Conservation (phyloP, 495 filamentous ascomycete species). For the Margaritispora aquatica region DNA sequence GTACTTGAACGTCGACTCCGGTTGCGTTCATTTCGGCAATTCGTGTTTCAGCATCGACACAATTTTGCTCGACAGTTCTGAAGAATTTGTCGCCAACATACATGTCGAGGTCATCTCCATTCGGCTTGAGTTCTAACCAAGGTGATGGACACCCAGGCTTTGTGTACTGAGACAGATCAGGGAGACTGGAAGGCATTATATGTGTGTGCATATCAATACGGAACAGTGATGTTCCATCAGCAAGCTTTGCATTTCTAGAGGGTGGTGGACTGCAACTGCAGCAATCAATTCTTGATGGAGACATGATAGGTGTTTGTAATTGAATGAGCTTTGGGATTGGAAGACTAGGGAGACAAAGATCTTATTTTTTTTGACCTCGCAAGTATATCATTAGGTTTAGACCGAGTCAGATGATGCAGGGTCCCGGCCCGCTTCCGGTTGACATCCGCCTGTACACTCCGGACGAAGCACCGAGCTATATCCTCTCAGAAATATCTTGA, state of each 20-base stretch:
- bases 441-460: background rate
- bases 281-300: background rate
- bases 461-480: no score
- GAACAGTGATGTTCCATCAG: background rate
- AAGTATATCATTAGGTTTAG: background rate
- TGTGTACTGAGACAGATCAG: slow-evolving; percentile 1
- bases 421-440: background rate
- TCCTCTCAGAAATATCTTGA: no score
- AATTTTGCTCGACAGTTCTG: slow-evolving; percentile 3
- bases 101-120: background rate
- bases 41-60: background rate
- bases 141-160: background rate
- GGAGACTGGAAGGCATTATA: slow-evolving; percentile 3
- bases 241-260: background rate
- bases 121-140: background rate
- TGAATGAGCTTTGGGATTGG: background rate
- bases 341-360: background rate
- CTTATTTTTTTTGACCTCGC: background rate
- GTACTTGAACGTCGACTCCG: slow-evolving; percentile 5
- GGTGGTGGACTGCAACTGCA: background rate
- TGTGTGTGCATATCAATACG: slow-evolving; percentile 9
- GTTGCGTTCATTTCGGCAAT: background rate
- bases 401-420: background rate
- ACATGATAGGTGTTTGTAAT: background rate
- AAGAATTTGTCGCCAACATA: background rate